These are phyloP conservation scores for Pterulicium gracile DNA, from an alignment of 1,284 basidiomycete genomes.

Conservation along the genomic window DNA sequence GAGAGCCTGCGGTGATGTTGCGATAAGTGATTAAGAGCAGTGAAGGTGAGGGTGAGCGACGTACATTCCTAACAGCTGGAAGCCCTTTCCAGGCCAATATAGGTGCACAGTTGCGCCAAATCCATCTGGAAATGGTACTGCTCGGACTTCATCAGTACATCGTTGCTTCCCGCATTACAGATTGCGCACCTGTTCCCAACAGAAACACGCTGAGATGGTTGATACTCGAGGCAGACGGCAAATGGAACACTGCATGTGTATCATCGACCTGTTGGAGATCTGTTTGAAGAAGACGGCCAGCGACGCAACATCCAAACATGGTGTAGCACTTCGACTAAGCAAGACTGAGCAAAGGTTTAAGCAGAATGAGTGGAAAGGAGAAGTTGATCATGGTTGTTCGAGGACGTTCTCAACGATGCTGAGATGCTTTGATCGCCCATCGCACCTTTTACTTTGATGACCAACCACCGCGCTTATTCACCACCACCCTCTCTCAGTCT, in stretches of 20 bases:
- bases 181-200: constrained; percentile 48
- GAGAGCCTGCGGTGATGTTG: constrained; percentile 51
- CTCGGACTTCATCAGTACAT: too few relatives aligned
- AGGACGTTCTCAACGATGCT: too few relatives aligned
- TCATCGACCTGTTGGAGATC: constrained; percentile 72
- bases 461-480: too few relatives aligned
- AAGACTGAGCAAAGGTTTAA: too few relatives aligned
- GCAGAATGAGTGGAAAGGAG: too few relatives aligned
- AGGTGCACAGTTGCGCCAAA: constrained; percentile 88
- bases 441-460: too few relatives aligned
- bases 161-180: too few relatives aligned
- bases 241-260: constrained; percentile 77
- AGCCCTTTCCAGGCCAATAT: constrained; percentile 82
- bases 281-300: constrained; percentile 67
- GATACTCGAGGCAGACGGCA: constrained; percentile 67
- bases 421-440: too few relatives aligned
- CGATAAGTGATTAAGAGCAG: constrained; percentile 2
- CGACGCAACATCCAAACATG: constrained; percentile 73
- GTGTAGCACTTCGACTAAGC: too few relatives aligned
- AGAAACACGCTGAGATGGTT: constrained; percentile 89
- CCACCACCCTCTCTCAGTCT: too few relatives aligned
- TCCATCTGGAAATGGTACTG: constrained; percentile 78
- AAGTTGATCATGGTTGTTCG: too few relatives aligned
- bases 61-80: constrained; percentile 81
- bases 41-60: constrained; percentile 18